Evolutionary conservation across 192 early-diverging fungal genomes (phyloP).

Genomic region (Backusella tarrabulga): DNA sequence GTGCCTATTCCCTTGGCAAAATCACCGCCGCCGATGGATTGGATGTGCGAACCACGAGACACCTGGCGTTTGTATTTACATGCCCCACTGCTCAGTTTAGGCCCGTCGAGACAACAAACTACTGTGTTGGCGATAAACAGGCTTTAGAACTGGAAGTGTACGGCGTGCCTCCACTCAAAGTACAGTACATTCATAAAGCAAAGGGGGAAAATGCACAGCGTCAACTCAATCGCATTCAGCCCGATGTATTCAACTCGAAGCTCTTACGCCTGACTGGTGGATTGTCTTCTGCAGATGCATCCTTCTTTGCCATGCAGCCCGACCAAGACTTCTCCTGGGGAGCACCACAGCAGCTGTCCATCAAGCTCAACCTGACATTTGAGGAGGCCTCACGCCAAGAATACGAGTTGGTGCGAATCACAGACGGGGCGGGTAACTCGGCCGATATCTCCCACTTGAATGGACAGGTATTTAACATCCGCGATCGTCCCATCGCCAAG

Average conservation of each 20-base stretch:
- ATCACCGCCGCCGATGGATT: slow-evolving; percentile 30
- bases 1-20: slow-evolving; percentile 39
- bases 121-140: slow-evolving; percentile 34
- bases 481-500: slow-evolving; percentile 30
- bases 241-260: slow-evolving; percentile 22
- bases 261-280: neutral
- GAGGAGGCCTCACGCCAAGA: slow-evolving; percentile 22
- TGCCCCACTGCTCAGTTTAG: slow-evolving; percentile 37
- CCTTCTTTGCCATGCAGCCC: neutral
- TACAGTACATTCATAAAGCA: slow-evolving; percentile 25
- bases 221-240: slow-evolving; percentile 37
- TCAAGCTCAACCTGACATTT: slow-evolving; percentile 37
- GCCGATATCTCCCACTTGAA: slow-evolving; percentile 10
- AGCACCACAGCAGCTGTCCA: slow-evolving; percentile 16
- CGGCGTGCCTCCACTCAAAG: slow-evolving; percentile 45
- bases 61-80: slow-evolving; percentile 32
- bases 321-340: slow-evolving; percentile 37
- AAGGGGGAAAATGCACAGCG: neutral
- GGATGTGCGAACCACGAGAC: slow-evolving; percentile 34
- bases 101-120: neutral
- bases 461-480: slow-evolving; percentile 19
- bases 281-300: slow-evolving; percentile 2
- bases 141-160: slow-evolving; percentile 25
- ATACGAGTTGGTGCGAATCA: slow-evolving; percentile 24
- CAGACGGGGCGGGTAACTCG: slow-evolving; percentile 36